Conservation (phyloP, 306 rosid species). For the Quercus aquifolioides region DNA sequence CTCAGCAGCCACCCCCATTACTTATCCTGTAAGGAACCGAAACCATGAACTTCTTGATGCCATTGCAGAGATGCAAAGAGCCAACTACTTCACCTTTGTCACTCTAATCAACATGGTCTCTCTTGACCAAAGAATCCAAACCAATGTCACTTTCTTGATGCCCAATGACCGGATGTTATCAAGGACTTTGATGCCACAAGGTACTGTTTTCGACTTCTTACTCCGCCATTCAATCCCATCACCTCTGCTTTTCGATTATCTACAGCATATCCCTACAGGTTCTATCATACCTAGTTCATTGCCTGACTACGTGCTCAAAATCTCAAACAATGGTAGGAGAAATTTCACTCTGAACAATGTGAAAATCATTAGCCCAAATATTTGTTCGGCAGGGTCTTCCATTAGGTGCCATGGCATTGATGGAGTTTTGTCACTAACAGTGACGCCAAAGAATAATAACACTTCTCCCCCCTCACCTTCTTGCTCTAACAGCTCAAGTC, state of each 20-base stretch:
- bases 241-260: conserved; percentile 38
- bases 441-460: background rate
- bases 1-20: conserved; percentile 8
- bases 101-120: conserved; percentile 59
- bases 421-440: conserved; percentile 35
- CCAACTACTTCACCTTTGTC: conserved; percentile 65
- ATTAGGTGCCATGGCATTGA: conserved; percentile 69
- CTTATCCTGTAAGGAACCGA: background rate
- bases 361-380: conserved; percentile 51
- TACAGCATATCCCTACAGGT: conserved; percentile 52
- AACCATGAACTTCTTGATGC: conserved; percentile 36
- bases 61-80: conserved; percentile 54
- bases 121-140: conserved; percentile 23
- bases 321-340: conserved; percentile 55
- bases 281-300: conserved; percentile 50
- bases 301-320: conserved; percentile 37
- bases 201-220: conserved; percentile 32
- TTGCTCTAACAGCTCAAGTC: conserved; percentile 20
- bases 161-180: conserved; percentile 57
- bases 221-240: conserved; percentile 66
- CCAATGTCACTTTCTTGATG: conserved; percentile 65
- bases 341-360: conserved; percentile 46
- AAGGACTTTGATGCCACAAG: conserved; percentile 16
- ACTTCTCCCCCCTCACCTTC: conserved; percentile 7
- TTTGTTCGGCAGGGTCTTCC: conserved; percentile 46